phyloP scores from a whole-genome alignment of 1,139 yeast genomes.

The Diutina catenulata region DNA sequence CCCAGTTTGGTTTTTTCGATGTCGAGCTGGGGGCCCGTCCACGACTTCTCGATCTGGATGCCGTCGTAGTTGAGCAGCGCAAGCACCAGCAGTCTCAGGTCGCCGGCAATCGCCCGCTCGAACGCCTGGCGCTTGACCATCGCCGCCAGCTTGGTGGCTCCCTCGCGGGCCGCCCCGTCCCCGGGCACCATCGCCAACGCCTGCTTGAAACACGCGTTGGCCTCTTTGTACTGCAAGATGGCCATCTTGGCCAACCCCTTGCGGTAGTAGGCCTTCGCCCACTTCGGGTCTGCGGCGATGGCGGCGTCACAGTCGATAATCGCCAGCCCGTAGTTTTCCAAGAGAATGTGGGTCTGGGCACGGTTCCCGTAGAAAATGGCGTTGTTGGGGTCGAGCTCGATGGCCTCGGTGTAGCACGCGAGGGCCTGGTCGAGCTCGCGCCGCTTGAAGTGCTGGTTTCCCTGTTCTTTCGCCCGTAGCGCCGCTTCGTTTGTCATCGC shows the following conservation, averaged over 20 bases:
- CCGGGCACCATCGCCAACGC: conserved; percentile 56
- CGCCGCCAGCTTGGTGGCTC: conserved; percentile 53
- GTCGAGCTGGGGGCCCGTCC: conserved; percentile 53
- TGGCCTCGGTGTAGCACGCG: conserved; percentile 65
- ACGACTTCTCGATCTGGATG: conserved; percentile 41
- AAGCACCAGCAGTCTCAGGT: conserved; percentile 26
- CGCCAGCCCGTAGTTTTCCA: conserved; percentile 81
- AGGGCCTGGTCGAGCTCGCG: conserved; percentile 60
- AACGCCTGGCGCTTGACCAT: conserved; percentile 69
- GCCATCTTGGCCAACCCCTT: conserved; percentile 79
- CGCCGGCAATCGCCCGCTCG: conserved; percentile 77
- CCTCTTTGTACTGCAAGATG: conserved; percentile 61
- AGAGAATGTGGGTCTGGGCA: conserved; percentile 80
- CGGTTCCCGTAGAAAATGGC: conserved; percentile 77
- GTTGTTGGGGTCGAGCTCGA: conserved; percentile 49
- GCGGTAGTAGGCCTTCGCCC: conserved; percentile 70
- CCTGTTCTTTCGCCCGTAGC: conserved; percentile 70
- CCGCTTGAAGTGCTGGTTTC: conserved; percentile 58
- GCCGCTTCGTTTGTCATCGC: too few species aligned
- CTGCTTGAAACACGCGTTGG: conserved; percentile 55
- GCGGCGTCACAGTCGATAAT: conserved; percentile 68
- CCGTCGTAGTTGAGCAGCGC: conserved; percentile 36
- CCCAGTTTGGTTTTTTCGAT: conserved; percentile 18
- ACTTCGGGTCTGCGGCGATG: conserved; percentile 50
- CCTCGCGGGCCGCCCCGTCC: conserved; percentile 52